Conservation (phyloP, 139 green algal species). For the Chlamydomonas sphaeroides region DNA sequence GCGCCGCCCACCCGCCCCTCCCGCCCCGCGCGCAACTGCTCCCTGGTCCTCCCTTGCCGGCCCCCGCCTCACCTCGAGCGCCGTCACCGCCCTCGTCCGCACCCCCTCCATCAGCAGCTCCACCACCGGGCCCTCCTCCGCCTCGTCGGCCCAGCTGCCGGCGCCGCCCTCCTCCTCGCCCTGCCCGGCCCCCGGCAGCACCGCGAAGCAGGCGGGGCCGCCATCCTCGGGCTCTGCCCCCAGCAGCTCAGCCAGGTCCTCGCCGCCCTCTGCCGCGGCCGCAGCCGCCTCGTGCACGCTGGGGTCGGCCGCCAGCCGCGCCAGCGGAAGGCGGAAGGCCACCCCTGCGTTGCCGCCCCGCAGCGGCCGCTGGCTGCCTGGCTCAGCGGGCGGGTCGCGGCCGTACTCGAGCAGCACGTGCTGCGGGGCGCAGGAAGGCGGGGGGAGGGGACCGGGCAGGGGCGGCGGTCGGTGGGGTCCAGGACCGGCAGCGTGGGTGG, state of each 20-base stretch:
- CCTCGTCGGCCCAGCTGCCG: neutral
- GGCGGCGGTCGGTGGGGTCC: too few species aligned
- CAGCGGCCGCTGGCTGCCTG: too few species aligned
- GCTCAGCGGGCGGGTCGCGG: too few species aligned
- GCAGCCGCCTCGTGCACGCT: neutral
- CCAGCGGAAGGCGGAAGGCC: conserved; percentile 1
- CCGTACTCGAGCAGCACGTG: too few species aligned
- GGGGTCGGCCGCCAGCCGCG: neutral
- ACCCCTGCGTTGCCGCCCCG: too few species aligned
- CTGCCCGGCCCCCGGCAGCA: neutral
- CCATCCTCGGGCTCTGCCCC: too few species aligned
- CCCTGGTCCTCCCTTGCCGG: neutral
- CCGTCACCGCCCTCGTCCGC: too few species aligned
- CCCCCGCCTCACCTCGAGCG: neutral
- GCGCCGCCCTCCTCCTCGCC: neutral
- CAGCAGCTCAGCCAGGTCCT: neutral
- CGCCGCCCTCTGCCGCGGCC: too few species aligned
- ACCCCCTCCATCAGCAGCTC: conserved; percentile 6
- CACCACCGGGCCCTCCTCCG: neutral
- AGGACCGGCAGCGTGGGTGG: too few species aligned
- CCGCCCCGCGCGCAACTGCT: too few species aligned
- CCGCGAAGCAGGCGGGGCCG: neutral
- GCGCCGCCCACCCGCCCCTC: neutral
- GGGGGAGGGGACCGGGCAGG: too few species aligned
- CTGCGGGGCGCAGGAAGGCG: too few species aligned